Base-by-base conservation (phyloP, 352 stramenopile species). In the Phytopythium sindhum region DNA sequence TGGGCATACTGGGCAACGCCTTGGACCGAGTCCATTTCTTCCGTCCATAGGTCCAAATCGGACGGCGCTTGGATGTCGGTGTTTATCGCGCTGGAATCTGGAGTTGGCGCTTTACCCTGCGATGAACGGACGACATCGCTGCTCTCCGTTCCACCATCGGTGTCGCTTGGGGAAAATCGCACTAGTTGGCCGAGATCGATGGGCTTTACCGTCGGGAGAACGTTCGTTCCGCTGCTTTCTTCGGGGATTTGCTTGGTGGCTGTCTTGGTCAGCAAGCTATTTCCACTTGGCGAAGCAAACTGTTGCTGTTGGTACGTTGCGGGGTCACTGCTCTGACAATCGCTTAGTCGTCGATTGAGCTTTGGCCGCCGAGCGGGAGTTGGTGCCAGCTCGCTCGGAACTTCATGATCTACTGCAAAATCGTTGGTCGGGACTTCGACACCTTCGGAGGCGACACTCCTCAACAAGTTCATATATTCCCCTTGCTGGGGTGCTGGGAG, bases 1-100 rank as follows among this genome's bases (percentile, higher is more conserved):
- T 68, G 42, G 12, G 68, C 48, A 39, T 68, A 74, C 7, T 42
- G 52, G n/a, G 61, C 19, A 19, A 35, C 29, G 7, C 31, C 47
- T 4, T 47, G 10, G 9, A 14, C n/a, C 14, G 41, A 10, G 21
- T 64, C 55, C 2, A 59, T 26, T 8, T 64, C 45, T 41, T 63
- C 45, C 15, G 31, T 57, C 33, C 47, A 63, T 15, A 56, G 23
- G 26, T 57, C 58, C 47, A 56, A 41, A 14, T 56, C 44, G 15
- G 47, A 45, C 19, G 45, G 58, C 0, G 23, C 21, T 17, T 50
- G 11, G 8, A 63, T 63, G 31, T 2, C 35, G n/a, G 12, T 23
- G 35, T 61, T 53, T 7, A 28, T 42, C 37, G n/a, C 41, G 28
- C 21, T 14, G 14, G 15, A 23, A 23, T 15, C 21, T 33, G 15